Evolutionary conservation across 495 filamentous ascomycete genomes (phyloP).

Genomic region (Annulohypoxylon nitens): DNA sequence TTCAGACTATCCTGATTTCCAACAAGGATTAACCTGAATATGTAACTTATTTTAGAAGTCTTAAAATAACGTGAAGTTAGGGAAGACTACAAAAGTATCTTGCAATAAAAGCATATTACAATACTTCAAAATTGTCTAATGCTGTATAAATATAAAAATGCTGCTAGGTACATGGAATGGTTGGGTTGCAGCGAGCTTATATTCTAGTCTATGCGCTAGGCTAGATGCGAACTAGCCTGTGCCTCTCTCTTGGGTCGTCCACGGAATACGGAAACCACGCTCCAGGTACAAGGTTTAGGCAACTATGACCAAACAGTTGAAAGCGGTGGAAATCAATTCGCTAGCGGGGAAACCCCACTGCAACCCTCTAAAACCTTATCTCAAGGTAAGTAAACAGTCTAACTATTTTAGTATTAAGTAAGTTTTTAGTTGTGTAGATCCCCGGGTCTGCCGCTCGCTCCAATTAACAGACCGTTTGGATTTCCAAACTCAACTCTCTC

Average conservation of each 20-base stretch:
- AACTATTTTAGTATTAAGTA: slow-evolving; percentile 24
- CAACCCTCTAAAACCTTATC: slow-evolving; percentile 28
- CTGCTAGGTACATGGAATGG: neutral
- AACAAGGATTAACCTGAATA: neutral
- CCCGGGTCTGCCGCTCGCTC: slow-evolving; percentile 6
- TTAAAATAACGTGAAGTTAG: neutral
- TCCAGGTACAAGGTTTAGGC: slow-evolving; percentile 8
- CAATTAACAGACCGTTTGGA: neutral
- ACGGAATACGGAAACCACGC: slow-evolving; percentile 12
- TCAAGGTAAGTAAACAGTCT: slow-evolving; percentile 17
- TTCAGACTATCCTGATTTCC: neutral
- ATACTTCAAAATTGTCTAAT: neutral
- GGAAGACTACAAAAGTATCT: neutral
- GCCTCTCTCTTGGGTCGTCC: slow-evolving; percentile 8
- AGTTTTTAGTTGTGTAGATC: slow-evolving; percentile 21
- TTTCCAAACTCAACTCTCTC: neutral
- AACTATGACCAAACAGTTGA: slow-evolving; percentile 14
- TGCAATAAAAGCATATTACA: neutral
- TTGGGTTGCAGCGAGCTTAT: neutral
- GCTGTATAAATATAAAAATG: neutral
- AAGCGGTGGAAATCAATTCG: neutral
- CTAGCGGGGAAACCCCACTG: slow-evolving; percentile 18
- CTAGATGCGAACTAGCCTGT: slow-evolving; percentile 4
- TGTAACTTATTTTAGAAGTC: slow-evolving; percentile 6
- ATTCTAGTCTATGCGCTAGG: neutral